Conservation (phyloP, 805 yeast species). For the Metschnikowia sp. region DNA sequence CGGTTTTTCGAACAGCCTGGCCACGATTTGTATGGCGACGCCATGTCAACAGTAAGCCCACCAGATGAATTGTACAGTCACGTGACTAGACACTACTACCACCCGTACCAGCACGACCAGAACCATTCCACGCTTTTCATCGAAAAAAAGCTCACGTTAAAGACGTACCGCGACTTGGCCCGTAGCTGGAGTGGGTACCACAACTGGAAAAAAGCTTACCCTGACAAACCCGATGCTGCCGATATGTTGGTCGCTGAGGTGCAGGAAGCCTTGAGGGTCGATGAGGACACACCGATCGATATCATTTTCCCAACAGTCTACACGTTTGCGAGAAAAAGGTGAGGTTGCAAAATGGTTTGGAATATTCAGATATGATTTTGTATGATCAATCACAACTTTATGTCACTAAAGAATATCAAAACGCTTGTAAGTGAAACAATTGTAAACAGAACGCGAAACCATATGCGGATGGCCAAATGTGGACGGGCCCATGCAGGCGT, state of each 20-base stretch:
- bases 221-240: conserved; percentile 42
- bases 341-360: neutral
- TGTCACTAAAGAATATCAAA: no score
- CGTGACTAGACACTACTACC: conserved; percentile 25
- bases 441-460: no score
- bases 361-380: no score
- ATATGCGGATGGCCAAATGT: no score
- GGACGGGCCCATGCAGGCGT: no score
- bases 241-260: conserved; percentile 46
- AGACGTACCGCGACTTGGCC: conserved; percentile 25
- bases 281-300: conserved; percentile 37
- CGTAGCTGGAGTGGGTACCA: conserved; percentile 40
- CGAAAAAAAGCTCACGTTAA: conserved; percentile 18
- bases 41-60: conserved; percentile 37
- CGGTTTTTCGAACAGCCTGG: conserved; percentile 49
- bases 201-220: conserved; percentile 34
- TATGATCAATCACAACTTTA: no score
- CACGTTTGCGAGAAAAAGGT: conserved; percentile 39
- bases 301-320: conserved; percentile 57
- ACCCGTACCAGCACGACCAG: conserved; percentile 22
- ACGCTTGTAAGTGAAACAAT: no score
- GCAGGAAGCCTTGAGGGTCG: conserved; percentile 41
- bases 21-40: conserved; percentile 32
- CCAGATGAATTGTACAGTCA: conserved; percentile 25
- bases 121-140: conserved; percentile 22